Conservation (phyloP, 495 filamentous ascomycete genomes). For the Penicillium paxilli region DNA sequence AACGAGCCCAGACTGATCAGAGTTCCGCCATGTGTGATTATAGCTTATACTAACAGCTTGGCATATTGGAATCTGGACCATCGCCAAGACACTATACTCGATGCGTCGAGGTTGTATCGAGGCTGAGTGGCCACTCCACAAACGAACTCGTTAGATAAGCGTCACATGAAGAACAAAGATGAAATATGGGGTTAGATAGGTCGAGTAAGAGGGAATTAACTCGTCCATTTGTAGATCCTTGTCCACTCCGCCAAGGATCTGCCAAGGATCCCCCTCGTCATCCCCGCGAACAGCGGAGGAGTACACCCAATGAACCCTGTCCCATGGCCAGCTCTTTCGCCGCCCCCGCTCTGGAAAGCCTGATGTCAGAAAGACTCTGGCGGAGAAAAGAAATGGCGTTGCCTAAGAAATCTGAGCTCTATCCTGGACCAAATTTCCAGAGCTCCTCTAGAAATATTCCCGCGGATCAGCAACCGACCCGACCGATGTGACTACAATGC, state of each 20-base stretch:
- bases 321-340: background rate
- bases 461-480: background rate
- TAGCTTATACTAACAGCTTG: too few species aligned
- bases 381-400: background rate
- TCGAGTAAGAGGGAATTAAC: constrained; percentile 1
- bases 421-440: background rate
- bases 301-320: background rate
- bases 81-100: background rate
- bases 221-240: background rate
- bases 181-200: too few species aligned
- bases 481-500: background rate
- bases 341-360: background rate
- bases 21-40: too few species aligned
- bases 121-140: background rate
- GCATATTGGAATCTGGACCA: too few species aligned
- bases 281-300: constrained; percentile 4
- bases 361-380: background rate
- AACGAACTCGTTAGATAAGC: background rate
- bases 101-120: background rate
- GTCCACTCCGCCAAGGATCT: constrained; percentile 5
- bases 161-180: background rate
- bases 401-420: background rate
- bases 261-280: constrained; percentile 11
- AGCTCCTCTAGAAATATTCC: background rate
- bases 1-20: too few species aligned